These are phyloP conservation scores for Akanthomyces uredinophilus DNA, from an alignment of 2,329 filamentous ascomycete species.

Conservation along the genomic window DNA sequence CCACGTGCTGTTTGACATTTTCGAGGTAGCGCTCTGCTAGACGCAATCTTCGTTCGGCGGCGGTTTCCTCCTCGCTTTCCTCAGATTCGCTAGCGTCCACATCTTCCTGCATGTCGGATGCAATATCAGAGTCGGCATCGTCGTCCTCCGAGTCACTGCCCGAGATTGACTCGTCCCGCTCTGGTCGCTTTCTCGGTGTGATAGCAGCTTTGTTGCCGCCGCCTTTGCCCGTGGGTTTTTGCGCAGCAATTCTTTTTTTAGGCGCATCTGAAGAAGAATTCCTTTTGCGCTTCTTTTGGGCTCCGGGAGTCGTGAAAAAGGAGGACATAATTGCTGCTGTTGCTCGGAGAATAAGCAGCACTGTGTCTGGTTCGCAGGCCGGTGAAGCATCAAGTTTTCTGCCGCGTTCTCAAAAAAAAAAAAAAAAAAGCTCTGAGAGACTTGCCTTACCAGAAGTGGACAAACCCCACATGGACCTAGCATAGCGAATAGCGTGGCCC, in stretches of 20 bases:
- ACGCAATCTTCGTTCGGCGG: constrained; percentile 77
- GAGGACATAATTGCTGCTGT: constrained; percentile 66
- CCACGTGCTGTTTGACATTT: constrained; percentile 77
- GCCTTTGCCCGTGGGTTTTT: constrained; percentile 32
- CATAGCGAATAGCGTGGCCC: constrained; percentile 22
- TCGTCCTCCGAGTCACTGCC: constrained; percentile 73
- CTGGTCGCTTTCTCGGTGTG: constrained; percentile 41
- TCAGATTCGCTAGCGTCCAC: constrained; percentile 33
- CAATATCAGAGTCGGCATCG: constrained; percentile 48
- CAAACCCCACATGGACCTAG: constrained; percentile 17
- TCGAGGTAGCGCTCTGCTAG: constrained; percentile 91
- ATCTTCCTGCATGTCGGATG: constrained; percentile 40
- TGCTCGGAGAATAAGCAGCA: constrained; percentile 3
- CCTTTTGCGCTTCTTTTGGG: constrained; percentile 88
- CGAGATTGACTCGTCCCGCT: constrained; percentile 73
- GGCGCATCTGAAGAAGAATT: constrained; percentile 47
- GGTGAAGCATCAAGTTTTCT: constrained; percentile 24
- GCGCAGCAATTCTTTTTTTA: constrained; percentile 53
- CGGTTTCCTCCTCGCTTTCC: constrained; percentile 80
- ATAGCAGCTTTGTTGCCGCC: constrained; percentile 29
- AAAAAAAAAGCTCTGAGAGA: constrained; percentile 34
- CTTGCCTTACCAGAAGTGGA: constrained; percentile 16
- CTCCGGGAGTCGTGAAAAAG: constrained; percentile 86
- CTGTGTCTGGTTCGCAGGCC: constrained; percentile 22
- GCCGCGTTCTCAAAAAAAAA: constrained; percentile 28